phyloP scores from a whole-genome alignment of 2,329 filamentous ascomycete species.

The Dactylonectria macrodidyma region DNA sequence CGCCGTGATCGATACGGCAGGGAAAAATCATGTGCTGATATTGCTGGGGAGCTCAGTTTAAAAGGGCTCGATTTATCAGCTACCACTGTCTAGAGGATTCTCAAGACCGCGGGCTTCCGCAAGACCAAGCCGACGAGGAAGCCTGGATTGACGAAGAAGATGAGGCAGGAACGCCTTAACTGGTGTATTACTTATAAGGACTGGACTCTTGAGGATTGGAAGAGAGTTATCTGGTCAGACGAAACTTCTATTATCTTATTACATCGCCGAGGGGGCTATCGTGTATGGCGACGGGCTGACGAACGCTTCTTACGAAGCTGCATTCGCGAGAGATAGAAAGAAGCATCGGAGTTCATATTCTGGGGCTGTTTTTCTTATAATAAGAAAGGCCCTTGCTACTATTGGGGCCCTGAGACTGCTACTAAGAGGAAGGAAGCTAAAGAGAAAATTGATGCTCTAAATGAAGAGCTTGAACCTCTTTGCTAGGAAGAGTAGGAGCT shows the following conservation, averaged over 20 bases:
- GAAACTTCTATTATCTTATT: slow-evolving; percentile 34
- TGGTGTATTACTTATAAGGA: slow-evolving; percentile 13
- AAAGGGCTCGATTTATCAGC: background rate
- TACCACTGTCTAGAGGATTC: background rate
- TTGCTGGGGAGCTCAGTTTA: slow-evolving; percentile 1
- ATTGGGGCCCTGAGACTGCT: slow-evolving; percentile 32
- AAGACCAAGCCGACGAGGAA: slow-evolving; percentile 34
- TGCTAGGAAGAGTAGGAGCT: slow-evolving; percentile 34
- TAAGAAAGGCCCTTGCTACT: slow-evolving; percentile 38
- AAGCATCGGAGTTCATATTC: slow-evolving; percentile 40
- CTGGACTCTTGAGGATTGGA: slow-evolving; percentile 31
- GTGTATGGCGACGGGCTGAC: slow-evolving; percentile 16
- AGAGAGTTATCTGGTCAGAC: slow-evolving; percentile 36
- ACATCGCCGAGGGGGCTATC: slow-evolving; percentile 19
- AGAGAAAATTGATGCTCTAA: slow-evolving; percentile 34
- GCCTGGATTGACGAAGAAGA: background rate
- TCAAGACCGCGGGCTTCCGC: slow-evolving; percentile 8
- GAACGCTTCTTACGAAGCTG: slow-evolving; percentile 30
- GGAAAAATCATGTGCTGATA: slow-evolving; percentile 28
- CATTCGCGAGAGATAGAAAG: slow-evolving; percentile 38
- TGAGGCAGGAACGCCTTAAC: background rate
- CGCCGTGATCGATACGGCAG: slow-evolving; percentile 2
- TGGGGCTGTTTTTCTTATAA: slow-evolving; percentile 37
- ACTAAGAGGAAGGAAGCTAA: slow-evolving; percentile 18
- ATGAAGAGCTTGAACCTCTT: slow-evolving; percentile 33